These are phyloP conservation scores for Neophaeococcomyces mojaviensis DNA, from an alignment of 2,329 filamentous ascomycete genomes.

Conservation along the genomic window DNA sequence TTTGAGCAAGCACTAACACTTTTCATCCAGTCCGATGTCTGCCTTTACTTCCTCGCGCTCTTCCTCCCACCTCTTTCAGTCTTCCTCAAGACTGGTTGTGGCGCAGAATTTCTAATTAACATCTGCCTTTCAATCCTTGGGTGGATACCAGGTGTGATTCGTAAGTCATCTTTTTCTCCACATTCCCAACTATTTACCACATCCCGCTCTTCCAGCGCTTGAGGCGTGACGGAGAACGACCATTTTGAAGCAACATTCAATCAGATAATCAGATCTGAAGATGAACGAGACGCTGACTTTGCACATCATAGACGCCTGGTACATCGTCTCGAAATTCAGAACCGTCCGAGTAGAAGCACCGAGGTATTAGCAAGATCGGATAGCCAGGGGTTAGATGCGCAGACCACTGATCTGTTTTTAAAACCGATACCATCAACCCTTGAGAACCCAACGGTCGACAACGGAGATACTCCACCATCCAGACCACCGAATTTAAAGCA, in stretches of 20 bases:
- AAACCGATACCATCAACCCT: too few relatives aligned
- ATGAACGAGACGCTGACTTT: too few relatives aligned
- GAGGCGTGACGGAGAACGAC: too few relatives aligned
- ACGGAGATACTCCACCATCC: too few relatives aligned
- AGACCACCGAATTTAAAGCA: too few relatives aligned
- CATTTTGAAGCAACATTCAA: too few relatives aligned
- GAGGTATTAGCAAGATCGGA: not conserved
- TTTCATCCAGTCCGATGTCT: constrained; percentile 13
- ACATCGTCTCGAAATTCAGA: constrained; percentile 4
- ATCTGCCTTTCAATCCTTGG: constrained; percentile 73
- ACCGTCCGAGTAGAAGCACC: not conserved
- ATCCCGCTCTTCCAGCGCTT: too few relatives aligned
- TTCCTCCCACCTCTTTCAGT: constrained; percentile 84
- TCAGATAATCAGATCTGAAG: too few relatives aligned
- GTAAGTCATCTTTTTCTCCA: constrained; percentile 43
- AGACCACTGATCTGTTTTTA: too few relatives aligned
- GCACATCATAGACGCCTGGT: constrained; percentile 11
- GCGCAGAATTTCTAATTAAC: constrained; percentile 83
- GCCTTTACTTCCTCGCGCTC: constrained; percentile 61
- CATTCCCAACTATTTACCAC: not conserved
- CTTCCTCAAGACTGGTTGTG: constrained; percentile 87
- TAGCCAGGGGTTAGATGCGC: too few relatives aligned
- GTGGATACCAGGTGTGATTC: constrained; percentile 76
- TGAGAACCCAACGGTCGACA: too few relatives aligned
- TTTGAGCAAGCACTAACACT: too few relatives aligned